These are phyloP conservation scores for Mytilinidion resinicola DNA, from an alignment of 495 filamentous ascomycete genomes.

Conservation along the genomic window DNA sequence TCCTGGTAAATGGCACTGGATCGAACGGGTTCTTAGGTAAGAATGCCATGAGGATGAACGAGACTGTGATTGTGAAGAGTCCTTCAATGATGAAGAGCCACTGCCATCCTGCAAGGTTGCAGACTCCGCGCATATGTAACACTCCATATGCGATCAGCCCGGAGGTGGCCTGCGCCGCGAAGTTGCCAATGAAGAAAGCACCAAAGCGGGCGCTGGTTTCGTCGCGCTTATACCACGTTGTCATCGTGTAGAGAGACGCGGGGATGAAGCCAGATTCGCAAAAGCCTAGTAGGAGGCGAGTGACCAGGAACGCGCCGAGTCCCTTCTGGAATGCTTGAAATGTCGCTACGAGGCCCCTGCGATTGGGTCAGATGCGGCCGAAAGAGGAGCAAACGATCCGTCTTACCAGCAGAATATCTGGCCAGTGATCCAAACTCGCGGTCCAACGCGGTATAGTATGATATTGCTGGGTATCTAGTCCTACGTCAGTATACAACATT, in stretches of 20 bases:
- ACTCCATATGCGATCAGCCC: conserved; percentile 46
- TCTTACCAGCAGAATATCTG: conserved; percentile 39
- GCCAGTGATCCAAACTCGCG: conserved; percentile 46
- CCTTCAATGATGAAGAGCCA: conserved; percentile 61
- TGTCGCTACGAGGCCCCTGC: conserved; percentile 46
- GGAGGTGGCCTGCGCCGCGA: conserved; percentile 47
- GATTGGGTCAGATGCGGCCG: too few relatives aligned
- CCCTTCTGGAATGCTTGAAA: conserved; percentile 54
- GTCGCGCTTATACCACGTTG: conserved; percentile 53
- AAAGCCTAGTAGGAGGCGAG: conserved; percentile 49
- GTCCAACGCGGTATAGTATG: conserved; percentile 50
- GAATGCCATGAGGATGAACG: too few relatives aligned
- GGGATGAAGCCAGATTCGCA: conserved; percentile 57
- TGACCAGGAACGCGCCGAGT: conserved; percentile 45
- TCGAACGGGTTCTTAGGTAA: too few relatives aligned
- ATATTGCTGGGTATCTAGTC: conserved; percentile 38
- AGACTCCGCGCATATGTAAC: conserved; percentile 45
- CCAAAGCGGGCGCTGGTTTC: conserved; percentile 51
- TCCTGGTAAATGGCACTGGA: too few relatives aligned
- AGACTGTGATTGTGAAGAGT: conserved; percentile 41
- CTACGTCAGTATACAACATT: conserved; percentile 37
- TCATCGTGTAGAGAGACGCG: conserved; percentile 52
- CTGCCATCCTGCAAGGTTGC: conserved; percentile 51
- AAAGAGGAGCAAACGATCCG: too few relatives aligned
- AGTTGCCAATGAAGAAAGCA: conserved; percentile 51